These are phyloP conservation scores for Pichia sp. DNA, from an alignment of 1,139 yeast genomes.

Conservation along the genomic window DNA sequence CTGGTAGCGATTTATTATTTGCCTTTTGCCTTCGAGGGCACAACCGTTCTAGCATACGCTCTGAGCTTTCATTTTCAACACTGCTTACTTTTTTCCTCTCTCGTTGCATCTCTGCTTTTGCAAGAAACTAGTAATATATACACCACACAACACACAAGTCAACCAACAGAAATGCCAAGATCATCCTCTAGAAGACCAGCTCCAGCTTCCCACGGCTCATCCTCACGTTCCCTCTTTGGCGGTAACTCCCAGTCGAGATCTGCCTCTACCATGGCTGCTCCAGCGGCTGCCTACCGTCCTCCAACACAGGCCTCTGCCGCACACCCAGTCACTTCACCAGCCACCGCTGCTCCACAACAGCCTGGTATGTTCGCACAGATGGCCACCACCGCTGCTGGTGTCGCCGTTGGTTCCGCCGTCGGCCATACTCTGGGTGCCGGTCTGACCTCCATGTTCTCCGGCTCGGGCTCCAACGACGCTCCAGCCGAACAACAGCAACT, in stretches of 20 bases:
- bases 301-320: conserved; percentile 24
- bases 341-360: conserved; percentile 48
- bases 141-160: not conserved
- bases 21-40: not conserved
- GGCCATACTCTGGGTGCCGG: conserved; percentile 98
- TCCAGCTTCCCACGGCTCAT: conserved; percentile 35
- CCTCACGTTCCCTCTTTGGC: conserved; percentile 23
- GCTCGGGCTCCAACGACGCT: conserved; percentile 50
- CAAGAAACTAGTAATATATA: not conserved
- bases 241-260: conserved; percentile 32
- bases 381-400: conserved; percentile 99
- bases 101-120: too few species aligned
- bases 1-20: too few species aligned
- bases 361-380: conserved; percentile 95
- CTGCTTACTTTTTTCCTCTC: too few species aligned
- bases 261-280: conserved; percentile 41
- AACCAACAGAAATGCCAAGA: conserved; percentile 46
- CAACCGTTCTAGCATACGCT: too few species aligned
- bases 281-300: conserved; percentile 30
- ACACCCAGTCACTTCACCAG: conserved; percentile 16
- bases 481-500: conserved; percentile 45
- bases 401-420: conserved; percentile 94
- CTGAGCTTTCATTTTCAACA: too few species aligned
- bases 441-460: conserved; percentile 81
- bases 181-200: conserved; percentile 59